These are phyloP conservation scores for Hypomyces perniciosus DNA, from an alignment of 2,329 filamentous ascomycete species.

Conservation along the genomic window DNA sequence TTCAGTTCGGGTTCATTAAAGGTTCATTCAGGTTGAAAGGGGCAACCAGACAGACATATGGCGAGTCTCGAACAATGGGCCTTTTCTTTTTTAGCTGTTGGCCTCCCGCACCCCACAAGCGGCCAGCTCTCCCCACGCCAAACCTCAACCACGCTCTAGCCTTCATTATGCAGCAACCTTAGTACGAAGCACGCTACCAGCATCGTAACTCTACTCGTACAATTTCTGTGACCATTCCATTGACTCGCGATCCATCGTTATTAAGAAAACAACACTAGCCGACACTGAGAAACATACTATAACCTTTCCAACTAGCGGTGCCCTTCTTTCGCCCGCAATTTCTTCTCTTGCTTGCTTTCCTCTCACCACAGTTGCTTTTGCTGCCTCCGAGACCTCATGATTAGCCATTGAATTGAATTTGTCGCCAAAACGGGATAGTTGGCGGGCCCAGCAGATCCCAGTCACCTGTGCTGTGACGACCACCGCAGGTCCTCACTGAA, in stretches of 20 bases:
- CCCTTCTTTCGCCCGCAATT: neutral
- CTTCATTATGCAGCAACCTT: too few species aligned
- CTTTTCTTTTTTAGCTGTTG: neutral
- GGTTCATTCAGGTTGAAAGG: constrained; percentile 2
- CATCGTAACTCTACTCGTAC: too few species aligned
- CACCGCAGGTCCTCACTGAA: constrained; percentile 2
- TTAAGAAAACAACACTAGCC: too few species aligned
- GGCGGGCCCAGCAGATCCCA: constrained; percentile 1
- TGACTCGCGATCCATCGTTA: too few species aligned
- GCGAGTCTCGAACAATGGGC: neutral
- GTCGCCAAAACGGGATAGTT: constrained; percentile 8
- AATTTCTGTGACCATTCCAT: too few species aligned
- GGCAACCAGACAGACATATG: neutral
- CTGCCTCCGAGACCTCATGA: neutral
- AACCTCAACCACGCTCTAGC: neutral
- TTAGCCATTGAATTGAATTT: neutral
- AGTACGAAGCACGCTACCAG: too few species aligned
- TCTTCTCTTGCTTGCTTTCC: neutral
- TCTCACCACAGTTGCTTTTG: neutral
- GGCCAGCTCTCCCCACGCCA: neutral
- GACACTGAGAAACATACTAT: neutral
- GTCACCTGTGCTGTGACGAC: neutral
- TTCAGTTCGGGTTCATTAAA: neutral
- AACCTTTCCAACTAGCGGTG: neutral
- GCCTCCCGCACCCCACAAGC: neutral